Conservation (phyloP, 129 eudicot genomes). For the Ambrosia artemisiifolia region DNA sequence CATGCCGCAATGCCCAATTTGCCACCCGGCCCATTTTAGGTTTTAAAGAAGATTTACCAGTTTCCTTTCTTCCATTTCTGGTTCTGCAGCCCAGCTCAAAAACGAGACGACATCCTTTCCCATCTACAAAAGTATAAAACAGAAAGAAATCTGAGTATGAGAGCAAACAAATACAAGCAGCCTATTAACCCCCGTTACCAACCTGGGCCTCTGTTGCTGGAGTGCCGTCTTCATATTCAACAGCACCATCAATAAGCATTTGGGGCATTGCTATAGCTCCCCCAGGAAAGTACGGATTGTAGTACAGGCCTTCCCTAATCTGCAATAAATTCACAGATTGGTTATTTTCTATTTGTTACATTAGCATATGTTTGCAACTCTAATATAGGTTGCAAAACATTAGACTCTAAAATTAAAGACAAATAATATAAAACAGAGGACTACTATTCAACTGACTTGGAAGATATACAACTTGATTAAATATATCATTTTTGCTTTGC, state of each 20-base stretch:
- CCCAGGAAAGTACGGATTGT: conserved; percentile 97
- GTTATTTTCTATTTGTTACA: neutral
- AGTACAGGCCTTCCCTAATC: conserved; percentile 94
- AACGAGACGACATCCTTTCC: conserved; percentile 85
- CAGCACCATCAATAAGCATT: conserved; percentile 97
- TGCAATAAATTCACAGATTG: conserved; percentile 23
- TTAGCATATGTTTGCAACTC: neutral
- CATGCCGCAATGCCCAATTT: neutral
- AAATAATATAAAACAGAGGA: neutral
- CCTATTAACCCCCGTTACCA: conserved; percentile 4
- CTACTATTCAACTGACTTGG: neutral
- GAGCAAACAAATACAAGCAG: conserved; percentile 1
- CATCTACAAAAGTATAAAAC: conserved; percentile 52
- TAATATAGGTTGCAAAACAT: neutral
- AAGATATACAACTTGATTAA: conserved; percentile 3
- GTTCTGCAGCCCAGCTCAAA: conserved; percentile 98
- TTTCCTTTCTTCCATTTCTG: conserved; percentile 99
- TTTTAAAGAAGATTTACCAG: conserved; percentile 45
- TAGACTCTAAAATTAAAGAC: neutral
- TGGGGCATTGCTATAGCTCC: conserved; percentile 99
- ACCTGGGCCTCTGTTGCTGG: conserved; percentile 99
- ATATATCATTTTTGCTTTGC: neutral
- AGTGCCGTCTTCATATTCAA: conserved; percentile 95
- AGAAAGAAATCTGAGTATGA: neutral
- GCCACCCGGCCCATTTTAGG: neutral